Evolutionary conservation across 2,329 filamentous ascomycete genomes (phyloP).

Genomic region (Epichloe uncinata): DNA sequence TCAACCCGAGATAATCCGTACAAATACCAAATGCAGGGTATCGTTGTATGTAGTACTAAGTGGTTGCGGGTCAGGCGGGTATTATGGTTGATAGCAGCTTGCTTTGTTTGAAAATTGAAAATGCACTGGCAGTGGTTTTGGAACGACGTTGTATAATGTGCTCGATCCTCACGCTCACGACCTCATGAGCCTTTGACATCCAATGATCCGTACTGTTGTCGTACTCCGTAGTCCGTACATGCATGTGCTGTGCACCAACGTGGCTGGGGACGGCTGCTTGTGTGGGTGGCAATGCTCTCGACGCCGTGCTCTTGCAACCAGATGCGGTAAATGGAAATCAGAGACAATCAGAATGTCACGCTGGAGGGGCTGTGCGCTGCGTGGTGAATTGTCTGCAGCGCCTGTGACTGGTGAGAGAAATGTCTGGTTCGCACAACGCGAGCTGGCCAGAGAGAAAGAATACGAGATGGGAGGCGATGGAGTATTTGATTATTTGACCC

Average conservation of each 20-base stretch:
- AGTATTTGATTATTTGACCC: too few species aligned
- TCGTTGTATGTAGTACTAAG: neutral
- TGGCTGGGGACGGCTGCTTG: neutral
- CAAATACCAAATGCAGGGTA: neutral
- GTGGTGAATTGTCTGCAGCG: neutral
- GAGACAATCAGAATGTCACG: neutral
- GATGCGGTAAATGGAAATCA: neutral
- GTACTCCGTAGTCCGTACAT: neutral
- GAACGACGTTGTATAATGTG: neutral
- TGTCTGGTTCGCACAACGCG: neutral
- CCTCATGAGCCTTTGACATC: neutral
- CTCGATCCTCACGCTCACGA: neutral
- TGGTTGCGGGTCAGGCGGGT: neutral
- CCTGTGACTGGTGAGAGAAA: neutral
- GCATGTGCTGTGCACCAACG: neutral
- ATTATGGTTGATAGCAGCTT: neutral
- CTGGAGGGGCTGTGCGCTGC: neutral
- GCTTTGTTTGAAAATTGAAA: neutral
- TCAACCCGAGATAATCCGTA: neutral
- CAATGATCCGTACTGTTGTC: neutral
- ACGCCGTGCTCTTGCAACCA: neutral
- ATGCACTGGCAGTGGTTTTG: neutral
- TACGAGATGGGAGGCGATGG: slow-evolving; percentile 5
- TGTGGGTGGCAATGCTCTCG: slow-evolving; percentile 1
- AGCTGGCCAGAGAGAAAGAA: slow-evolving; percentile 2